Evolutionary conservation across 2,329 filamentous ascomycete genomes (phyloP).

Genomic region (Keithomyces neogunnii): DNA sequence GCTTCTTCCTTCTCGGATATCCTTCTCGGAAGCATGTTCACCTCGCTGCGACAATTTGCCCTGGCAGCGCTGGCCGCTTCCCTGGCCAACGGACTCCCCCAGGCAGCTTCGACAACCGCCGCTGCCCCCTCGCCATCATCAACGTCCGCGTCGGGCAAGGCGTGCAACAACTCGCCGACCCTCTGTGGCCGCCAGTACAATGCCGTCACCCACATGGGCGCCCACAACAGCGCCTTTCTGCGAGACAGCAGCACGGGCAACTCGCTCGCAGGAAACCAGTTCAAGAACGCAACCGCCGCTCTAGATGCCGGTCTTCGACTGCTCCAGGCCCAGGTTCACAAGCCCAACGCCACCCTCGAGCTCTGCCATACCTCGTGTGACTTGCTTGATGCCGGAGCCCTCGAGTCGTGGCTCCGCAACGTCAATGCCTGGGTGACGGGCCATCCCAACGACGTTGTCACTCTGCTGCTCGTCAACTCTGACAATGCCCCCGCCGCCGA

Average conservation of each 20-base stretch:
- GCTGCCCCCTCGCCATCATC: constrained; percentile 9
- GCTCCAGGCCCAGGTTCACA: constrained; percentile 64
- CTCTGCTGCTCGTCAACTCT: constrained; percentile 64
- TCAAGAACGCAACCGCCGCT: constrained; percentile 61
- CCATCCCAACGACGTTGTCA: constrained; percentile 68
- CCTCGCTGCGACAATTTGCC: constrained; percentile 13
- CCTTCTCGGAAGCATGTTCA: constrained; percentile 10
- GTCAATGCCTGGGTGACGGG: constrained; percentile 62
- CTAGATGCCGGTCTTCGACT: constrained; percentile 64
- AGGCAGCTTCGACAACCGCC: constrained; percentile 5
- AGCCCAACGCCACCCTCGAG: constrained; percentile 47
- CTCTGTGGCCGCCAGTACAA: constrained; percentile 66
- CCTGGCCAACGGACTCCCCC: constrained; percentile 16
- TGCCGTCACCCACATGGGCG: constrained; percentile 69
- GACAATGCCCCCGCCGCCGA: constrained; percentile 47
- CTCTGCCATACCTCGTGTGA: constrained; percentile 64
- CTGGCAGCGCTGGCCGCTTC: constrained; percentile 14
- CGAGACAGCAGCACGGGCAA: constrained; percentile 53
- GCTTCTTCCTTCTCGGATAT: neutral
- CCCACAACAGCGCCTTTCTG: constrained; percentile 66
- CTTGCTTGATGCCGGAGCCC: constrained; percentile 59
- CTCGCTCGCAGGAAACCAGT: constrained; percentile 63
- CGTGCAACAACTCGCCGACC: constrained; percentile 74
- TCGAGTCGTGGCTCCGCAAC: constrained; percentile 53
- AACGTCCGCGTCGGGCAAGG: constrained; percentile 19